Evolutionary conservation across 2,329 filamentous ascomycete genomes (phyloP).

Genomic region (Reticulascus tulasneorum): DNA sequence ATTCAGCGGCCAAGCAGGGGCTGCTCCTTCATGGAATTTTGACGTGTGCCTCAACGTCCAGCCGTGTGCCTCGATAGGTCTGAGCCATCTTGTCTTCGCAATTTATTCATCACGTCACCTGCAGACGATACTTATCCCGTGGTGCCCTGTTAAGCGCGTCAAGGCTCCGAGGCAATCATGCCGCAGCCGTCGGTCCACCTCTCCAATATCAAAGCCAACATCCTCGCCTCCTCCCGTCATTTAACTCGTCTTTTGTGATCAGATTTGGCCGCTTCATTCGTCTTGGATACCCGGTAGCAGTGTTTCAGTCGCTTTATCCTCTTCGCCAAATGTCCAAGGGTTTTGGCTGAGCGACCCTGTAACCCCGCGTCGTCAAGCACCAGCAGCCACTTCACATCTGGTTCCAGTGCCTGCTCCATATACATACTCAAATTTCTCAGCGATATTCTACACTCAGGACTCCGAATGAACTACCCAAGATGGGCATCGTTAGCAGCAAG

Average conservation of each 20-base stretch:
- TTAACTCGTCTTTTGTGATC: not conserved
- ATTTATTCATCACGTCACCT: too few species aligned
- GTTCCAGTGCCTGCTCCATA: slow-evolving; percentile 1
- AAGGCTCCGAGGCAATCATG: too few species aligned
- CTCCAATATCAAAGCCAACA: not conserved
- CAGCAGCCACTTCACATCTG: slow-evolving; percentile 5
- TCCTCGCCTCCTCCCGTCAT: not conserved
- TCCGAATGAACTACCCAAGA: slow-evolving; percentile 42
- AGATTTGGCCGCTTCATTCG: too few species aligned
- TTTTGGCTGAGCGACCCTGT: slow-evolving; percentile 12
- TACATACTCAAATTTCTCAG: slow-evolving; percentile 4
- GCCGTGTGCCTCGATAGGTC: too few species aligned
- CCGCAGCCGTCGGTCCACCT: too few species aligned
- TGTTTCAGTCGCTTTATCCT: slow-evolving; percentile 10
- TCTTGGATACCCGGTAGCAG: too few species aligned
- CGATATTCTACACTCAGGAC: not conserved
- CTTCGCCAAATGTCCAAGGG: slow-evolving; percentile 15
- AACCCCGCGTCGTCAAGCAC: slow-evolving; percentile 14
- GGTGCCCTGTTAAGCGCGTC: too few species aligned
- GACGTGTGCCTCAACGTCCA: too few species aligned
- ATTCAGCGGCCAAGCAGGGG: too few species aligned
- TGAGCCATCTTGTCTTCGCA: too few species aligned
- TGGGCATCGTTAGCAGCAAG: slow-evolving; percentile 91
- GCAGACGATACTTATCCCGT: too few species aligned
- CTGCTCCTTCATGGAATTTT: too few species aligned